These are phyloP conservation scores for Debaryomyces hansenii DNA, from an alignment of 805 yeast genomes.

Conservation along the genomic window DNA sequence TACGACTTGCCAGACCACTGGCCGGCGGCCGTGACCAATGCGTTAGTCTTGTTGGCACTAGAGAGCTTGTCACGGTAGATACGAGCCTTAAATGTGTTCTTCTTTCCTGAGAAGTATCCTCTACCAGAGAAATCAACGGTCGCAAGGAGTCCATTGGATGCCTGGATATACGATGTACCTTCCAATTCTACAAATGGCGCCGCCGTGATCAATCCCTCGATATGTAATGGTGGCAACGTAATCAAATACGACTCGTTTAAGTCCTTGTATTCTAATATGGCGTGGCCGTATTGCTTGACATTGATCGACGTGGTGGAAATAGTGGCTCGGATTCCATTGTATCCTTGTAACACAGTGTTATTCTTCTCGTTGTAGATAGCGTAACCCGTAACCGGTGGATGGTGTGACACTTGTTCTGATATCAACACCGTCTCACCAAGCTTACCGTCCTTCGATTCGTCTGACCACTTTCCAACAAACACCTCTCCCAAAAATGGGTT, in stretches of 20 bases:
- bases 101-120: conserved; percentile 95
- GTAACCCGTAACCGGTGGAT: conserved; percentile 97
- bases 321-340: conserved; percentile 83
- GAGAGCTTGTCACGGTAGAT: conserved; percentile 55
- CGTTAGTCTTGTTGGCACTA: conserved; percentile 55
- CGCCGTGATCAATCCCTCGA: conserved; percentile 89
- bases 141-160: conserved; percentile 74
- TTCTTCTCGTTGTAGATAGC: conserved; percentile 72
- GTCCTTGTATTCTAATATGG: conserved; percentile 63
- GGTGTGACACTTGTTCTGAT: conserved; percentile 95
- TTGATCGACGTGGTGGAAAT: conserved; percentile 76
- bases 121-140: conserved; percentile 83
- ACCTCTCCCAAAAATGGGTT: conserved; percentile 96
- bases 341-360: conserved; percentile 76
- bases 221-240: conserved; percentile 92
- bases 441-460: conserved; percentile 43
- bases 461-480: conserved; percentile 86
- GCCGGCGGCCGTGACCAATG: conserved; percentile 78
- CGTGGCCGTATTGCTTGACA: conserved; percentile 93
- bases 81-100: conserved; percentile 87
- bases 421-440: conserved; percentile 76
- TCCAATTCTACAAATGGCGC: conserved; percentile 95
- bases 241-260: conserved; percentile 69
- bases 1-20: conserved; percentile 87
- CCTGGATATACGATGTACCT: conserved; percentile 80